Conservation (phyloP, 176 grass and related monocot species). For the Bothriochloa decipiens region DNA sequence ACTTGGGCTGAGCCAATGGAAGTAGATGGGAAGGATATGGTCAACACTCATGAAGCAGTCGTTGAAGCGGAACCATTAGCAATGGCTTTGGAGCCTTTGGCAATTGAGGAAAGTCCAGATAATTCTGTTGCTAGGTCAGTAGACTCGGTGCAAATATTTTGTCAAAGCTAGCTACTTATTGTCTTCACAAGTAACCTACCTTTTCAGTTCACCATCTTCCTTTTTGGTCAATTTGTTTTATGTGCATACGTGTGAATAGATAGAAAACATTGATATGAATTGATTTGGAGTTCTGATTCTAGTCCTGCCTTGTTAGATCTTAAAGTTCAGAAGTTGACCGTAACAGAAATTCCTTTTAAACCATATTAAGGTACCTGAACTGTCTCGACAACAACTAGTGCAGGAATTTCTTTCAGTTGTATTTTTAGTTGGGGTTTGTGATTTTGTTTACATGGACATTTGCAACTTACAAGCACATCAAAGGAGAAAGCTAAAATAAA, state of each 20-base stretch:
- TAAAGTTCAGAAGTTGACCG: background rate
- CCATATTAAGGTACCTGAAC: background rate
- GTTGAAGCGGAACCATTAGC: slow-evolving; percentile 69
- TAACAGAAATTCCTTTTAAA: background rate
- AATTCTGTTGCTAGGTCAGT: slow-evolving; percentile 70
- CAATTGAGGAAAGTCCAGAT: slow-evolving; percentile 47
- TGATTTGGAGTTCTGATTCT: background rate
- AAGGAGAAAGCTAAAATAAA: background rate
- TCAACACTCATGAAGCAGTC: slow-evolving; percentile 32
- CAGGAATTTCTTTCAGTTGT: background rate
- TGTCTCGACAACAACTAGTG: background rate
- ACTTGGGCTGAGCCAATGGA: slow-evolving; percentile 47
- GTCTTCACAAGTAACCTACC: slow-evolving; percentile 4
- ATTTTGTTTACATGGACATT: background rate
- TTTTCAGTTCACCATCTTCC: background rate
- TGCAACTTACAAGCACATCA: background rate
- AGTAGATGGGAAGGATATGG: slow-evolving; percentile 36
- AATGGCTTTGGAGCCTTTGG: slow-evolving; percentile 47
- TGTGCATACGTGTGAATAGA: background rate
- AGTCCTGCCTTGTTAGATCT: background rate
- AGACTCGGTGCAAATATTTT: slow-evolving; percentile 26
- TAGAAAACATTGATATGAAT: background rate
- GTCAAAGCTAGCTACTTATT: background rate
- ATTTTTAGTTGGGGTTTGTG: too few relatives aligned
- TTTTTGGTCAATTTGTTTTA: slow-evolving; percentile 22